A percentile compares a stretch with the other conserved stretches of the same genome.
These are phyloP conservation scores for Deinandra increscens DNA, from an alignment of 129 eudicot genomes.

Conservation along the genomic window DNA sequence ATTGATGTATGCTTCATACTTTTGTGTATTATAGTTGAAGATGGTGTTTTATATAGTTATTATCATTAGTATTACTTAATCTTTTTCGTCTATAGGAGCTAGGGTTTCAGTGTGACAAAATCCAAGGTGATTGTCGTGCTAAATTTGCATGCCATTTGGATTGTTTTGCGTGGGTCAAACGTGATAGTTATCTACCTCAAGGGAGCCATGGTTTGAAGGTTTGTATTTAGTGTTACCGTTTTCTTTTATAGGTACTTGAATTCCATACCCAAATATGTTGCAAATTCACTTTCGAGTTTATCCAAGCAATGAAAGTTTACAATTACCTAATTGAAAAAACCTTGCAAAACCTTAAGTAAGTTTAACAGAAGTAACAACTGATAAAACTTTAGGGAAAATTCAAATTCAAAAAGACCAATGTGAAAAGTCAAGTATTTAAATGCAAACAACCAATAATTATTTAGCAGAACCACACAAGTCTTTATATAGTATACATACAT, in stretches of 20 bases:
- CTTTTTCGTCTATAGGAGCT: conserved; percentile 57
- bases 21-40: neutral
- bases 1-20: conserved; percentile 57
- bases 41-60: conserved; percentile 1
- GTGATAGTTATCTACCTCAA: conserved; percentile 99
- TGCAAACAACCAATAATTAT: neutral
- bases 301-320: neutral
- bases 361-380: neutral
- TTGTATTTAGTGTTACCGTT: conserved; percentile 12
- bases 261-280: neutral
- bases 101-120: conserved; percentile 86
- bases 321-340: neutral
- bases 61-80: neutral
- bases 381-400: neutral
- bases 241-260: neutral
- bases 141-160: conserved; percentile 98
- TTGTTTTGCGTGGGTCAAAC: conserved; percentile 99
- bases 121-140: conserved; percentile 99
- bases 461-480: neutral
- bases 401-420: neutral
- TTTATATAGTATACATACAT: conserved; percentile 7
- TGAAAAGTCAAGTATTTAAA: neutral
- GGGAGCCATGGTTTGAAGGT: conserved; percentile 99
- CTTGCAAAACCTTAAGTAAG: neutral
- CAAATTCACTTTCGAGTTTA: neutral